Evolutionary conservation across 306 rosid species (phyloP), one percentile per base, ranked within the genome.

Genomic region (Clitoria ternatea): DNA sequence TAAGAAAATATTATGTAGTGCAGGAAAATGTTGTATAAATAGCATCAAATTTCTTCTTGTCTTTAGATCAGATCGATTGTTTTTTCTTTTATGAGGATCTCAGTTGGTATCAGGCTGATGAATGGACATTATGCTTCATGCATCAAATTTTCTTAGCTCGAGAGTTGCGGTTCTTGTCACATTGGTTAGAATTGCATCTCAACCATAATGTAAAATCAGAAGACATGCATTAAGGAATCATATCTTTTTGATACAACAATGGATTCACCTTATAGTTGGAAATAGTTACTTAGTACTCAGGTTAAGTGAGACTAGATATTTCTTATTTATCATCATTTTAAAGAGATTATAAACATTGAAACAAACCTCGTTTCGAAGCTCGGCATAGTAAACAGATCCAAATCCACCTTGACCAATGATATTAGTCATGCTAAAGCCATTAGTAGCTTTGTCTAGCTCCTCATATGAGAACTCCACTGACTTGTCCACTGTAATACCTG

Each of bases 341-440:
- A n/a, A 35, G 24, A 15, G 56, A 36, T 57, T 64, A 14, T 9
- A 27, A 49, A 42, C 18, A 44, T 23, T 2, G 8, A 13, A 18
- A 53, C 88, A 32, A 70, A 90, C 96, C 96, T 90, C 96, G 30
- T 85, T 86, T 69, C 91, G 73, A 22, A 87, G 88, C 71, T 87
- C 84, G 17, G 93, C 91, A 52, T 83, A 85, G 78, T 73, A 90
- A 64, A 90, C 96, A 23, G 79, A 36, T 64, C 93, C 96, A 87
- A 84, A 90, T 22, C 93, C 96, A 40, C 96, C 96, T 80, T 79
- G 85, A 53, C 96, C 96, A 22, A 90, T 84, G 76, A 73, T 90
- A 43, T 82, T 82, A 22, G 66, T 79, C 35, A 19, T 4, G 60
- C 81, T 80, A 66, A 90, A 90, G 57, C 56, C 75, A 27, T 85